Conservation (phyloP, 495 filamentous ascomycete species). For the Ramalina intermedia region DNA sequence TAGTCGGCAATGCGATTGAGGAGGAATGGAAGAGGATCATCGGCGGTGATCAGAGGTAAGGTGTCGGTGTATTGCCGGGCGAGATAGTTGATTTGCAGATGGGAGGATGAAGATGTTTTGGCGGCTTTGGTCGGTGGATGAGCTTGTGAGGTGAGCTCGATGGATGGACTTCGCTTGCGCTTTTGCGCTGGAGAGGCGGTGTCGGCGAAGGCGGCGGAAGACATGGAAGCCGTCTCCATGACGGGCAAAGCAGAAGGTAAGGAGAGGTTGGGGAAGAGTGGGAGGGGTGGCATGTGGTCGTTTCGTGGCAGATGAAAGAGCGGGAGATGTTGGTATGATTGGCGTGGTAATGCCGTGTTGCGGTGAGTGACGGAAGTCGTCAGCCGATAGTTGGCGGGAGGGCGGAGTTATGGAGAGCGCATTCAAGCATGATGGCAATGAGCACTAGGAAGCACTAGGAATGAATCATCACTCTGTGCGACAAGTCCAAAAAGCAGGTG, state of each 20-base stretch:
- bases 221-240: constrained; percentile 5
- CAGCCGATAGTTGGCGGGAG: not conserved
- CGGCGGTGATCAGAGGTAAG: constrained; percentile 43
- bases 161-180: constrained; percentile 45
- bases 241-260: not conserved
- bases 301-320: not conserved
- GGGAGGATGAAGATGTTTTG: constrained; percentile 36
- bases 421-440: too few relatives aligned
- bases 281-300: not conserved
- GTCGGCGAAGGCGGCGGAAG: constrained; percentile 4
- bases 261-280: constrained; percentile 8
- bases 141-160: constrained; percentile 23
- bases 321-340: not conserved
- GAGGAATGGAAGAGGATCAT: constrained; percentile 46
- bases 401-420: not conserved
- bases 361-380: not conserved
- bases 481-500: constrained; percentile 1
- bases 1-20: constrained; percentile 62
- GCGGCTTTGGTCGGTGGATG: constrained; percentile 35
- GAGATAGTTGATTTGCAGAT: constrained; percentile 74
- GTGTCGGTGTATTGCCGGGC: constrained; percentile 47
- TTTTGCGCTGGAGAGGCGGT: constrained; percentile 28
- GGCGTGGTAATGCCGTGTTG: not conserved
- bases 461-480: too few relatives aligned
- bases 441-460: too few relatives aligned